Evolutionary conservation across 306 rosid genomes (phyloP).

Genomic region (Dicorynia guianensis): DNA sequence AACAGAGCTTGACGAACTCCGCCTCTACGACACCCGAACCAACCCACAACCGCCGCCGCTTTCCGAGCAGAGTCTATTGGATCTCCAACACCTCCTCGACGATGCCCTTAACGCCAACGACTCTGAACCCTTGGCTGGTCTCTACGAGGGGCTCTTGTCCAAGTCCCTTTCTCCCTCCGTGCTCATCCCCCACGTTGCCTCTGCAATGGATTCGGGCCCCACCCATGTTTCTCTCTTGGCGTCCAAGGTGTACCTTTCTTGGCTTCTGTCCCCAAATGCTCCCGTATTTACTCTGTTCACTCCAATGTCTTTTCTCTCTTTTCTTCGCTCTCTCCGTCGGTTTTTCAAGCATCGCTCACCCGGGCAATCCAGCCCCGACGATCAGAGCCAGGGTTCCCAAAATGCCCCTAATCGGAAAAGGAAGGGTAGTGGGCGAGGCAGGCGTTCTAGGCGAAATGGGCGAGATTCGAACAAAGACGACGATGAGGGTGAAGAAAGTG

Average conservation of each 20-base stretch:
- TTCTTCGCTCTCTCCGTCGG: constrained; percentile 84
- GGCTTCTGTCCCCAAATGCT: constrained; percentile 72
- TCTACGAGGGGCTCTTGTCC: constrained; percentile 65
- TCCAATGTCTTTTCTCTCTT: constrained; percentile 82
- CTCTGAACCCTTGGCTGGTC: constrained; percentile 42
- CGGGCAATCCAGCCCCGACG: neutral
- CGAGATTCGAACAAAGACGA: constrained; percentile 26
- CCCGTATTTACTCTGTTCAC: constrained; percentile 89
- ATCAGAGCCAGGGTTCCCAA: constrained; percentile 29
- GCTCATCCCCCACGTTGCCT: constrained; percentile 62
- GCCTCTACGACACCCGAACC: constrained; percentile 43
- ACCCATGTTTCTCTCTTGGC: constrained; percentile 64
- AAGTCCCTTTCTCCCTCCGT: constrained; percentile 64
- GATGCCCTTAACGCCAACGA: constrained; percentile 29
- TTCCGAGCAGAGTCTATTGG: constrained; percentile 61
- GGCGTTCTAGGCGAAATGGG: constrained; percentile 31
- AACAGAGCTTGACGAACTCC: constrained; percentile 66
- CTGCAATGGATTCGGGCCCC: constrained; percentile 78
- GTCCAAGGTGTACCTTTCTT: constrained; percentile 72
- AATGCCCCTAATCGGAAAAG: constrained; percentile 44
- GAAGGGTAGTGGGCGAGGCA: constrained; percentile 43
- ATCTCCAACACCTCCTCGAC: constrained; percentile 67
- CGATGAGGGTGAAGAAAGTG: constrained; percentile 22
- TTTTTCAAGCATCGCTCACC: constrained; percentile 55
- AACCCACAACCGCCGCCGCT: constrained; percentile 49